A percentile compares a stretch with the other conserved stretches of the same genome.
These are phyloP conservation scores for Thermothelomyces thermophilus DNA, from an alignment of 2,329 filamentous ascomycete genomes.

Conservation along the genomic window DNA sequence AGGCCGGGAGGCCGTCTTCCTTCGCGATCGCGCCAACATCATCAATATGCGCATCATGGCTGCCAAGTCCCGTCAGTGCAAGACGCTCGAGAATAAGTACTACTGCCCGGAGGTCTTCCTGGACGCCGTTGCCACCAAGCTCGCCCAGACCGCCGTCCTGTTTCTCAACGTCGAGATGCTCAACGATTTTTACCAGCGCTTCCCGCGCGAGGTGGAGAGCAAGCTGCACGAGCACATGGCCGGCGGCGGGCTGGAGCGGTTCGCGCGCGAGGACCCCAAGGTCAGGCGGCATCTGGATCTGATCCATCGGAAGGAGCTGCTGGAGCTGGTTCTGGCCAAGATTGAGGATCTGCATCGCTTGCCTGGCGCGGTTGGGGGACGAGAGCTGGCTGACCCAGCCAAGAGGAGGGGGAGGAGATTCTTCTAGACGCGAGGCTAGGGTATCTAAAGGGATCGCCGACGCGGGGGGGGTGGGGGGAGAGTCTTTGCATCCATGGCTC, in stretches of 20 bases:
- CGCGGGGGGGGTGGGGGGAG: too few species aligned
- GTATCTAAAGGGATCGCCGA: too few species aligned
- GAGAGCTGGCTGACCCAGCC: neutral
- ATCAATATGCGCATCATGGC: conserved; percentile 85
- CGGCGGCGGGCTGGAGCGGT: conserved; percentile 75
- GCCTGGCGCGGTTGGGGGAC: conserved; percentile 45
- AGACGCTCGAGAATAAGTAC: conserved; percentile 81
- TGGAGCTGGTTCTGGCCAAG: conserved; percentile 90
- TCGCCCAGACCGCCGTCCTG: conserved; percentile 88
- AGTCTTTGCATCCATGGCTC: conserved; percentile 9
- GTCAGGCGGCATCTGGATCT: conserved; percentile 85
- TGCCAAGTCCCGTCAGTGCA: conserved; percentile 85
- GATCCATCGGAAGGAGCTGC: conserved; percentile 81
- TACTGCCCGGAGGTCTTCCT: conserved; percentile 95
- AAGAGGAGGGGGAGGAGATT: conserved; percentile 10
- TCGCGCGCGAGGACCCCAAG: conserved; percentile 89
- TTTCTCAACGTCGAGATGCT: conserved; percentile 97
- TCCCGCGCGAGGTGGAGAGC: conserved; percentile 84
- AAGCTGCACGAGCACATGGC: conserved; percentile 76
- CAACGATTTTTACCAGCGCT: conserved; percentile 96
- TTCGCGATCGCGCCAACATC: conserved; percentile 83
- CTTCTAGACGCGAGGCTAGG: neutral
- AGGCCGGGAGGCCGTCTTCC: conserved; percentile 91
- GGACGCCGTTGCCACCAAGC: conserved; percentile 91
- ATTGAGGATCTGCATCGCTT: conserved; percentile 86